Percentiles rank a stretch among this genome's conserved stretches.
phyloP scores from a whole-genome alignment of 805 yeast genomes.

The Blastobotrys chiropterorum region DNA sequence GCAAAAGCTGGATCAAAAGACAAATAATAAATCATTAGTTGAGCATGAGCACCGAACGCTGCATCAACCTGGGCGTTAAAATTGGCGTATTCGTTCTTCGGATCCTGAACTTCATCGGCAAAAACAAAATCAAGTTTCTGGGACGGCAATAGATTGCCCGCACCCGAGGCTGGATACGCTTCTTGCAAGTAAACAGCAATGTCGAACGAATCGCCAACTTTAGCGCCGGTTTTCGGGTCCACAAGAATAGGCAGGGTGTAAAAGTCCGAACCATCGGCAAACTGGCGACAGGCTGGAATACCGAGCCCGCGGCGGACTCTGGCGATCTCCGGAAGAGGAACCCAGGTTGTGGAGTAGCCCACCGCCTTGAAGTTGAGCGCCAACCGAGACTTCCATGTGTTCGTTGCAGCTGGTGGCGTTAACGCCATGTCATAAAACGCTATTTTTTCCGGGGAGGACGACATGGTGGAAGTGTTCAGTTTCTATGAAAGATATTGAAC shows the following conservation, averaged over 20 bases:
- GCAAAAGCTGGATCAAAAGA: neutral
- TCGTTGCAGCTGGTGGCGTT: neutral
- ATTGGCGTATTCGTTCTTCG: neutral
- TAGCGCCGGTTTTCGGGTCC: neutral
- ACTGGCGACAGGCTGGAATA: neutral
- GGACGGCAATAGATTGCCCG: neutral
- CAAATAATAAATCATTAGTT: neutral
- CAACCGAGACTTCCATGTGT: neutral
- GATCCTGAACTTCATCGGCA: neutral
- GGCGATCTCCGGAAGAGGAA: neutral
- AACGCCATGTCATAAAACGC: too few species aligned
- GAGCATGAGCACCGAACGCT: neutral
- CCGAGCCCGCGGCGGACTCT: neutral
- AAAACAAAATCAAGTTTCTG: neutral
- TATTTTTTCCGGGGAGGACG: too few species aligned
- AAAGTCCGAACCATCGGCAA: neutral
- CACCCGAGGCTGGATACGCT: neutral
- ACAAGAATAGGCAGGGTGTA: neutral
- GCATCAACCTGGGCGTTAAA: neutral
- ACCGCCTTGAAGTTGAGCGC: neutral
- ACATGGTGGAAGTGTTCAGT: too few species aligned
- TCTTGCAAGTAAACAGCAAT: neutral
- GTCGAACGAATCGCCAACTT: neutral
- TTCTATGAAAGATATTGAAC: too few species aligned
- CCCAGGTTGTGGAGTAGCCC: neutral